A percentile compares a stretch with the other conserved stretches of the same genome.
Evolutionary conservation across 805 yeast genomes (phyloP).

Genomic region (Teunomyces cretensis): DNA sequence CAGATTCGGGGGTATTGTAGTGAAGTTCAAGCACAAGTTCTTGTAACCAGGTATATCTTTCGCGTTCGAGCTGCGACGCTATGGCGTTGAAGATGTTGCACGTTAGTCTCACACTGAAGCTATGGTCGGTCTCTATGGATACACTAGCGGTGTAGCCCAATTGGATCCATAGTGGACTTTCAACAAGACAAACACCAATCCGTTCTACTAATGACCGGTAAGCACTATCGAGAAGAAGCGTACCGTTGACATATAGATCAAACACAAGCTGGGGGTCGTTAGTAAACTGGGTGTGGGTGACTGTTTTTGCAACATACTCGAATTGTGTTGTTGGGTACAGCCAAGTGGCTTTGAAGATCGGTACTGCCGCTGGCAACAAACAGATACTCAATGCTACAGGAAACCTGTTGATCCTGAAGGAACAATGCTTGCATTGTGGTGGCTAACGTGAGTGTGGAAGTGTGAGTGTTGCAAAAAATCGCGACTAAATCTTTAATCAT

Average conservation of each 20-base stretch:
- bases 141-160: not conserved
- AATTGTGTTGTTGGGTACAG: not conserved
- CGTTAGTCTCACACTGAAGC: slow-evolving; percentile 4
- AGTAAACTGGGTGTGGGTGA: not conserved
- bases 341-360: not conserved
- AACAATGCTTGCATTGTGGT: not conserved
- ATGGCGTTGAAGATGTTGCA: slow-evolving; percentile 10
- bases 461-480: slow-evolving; percentile 2
- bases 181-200: not conserved
- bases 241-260: not conserved
- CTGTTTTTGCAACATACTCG: not conserved
- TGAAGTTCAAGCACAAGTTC: not conserved
- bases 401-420: not conserved
- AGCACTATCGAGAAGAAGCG: not conserved
- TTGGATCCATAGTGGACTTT: not conserved
- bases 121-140: not conserved
- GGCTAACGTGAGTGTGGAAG: not conserved
- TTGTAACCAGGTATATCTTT: not conserved
- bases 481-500: not conserved
- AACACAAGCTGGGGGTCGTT: not conserved
- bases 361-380: not conserved
- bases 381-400: slow-evolving; percentile 3
- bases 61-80: not conserved
- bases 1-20: not conserved
- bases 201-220: not conserved